These are phyloP conservation scores for Wickerhamiella hasegawae DNA, from an alignment of 805 yeast genomes.

Conservation along the genomic window DNA sequence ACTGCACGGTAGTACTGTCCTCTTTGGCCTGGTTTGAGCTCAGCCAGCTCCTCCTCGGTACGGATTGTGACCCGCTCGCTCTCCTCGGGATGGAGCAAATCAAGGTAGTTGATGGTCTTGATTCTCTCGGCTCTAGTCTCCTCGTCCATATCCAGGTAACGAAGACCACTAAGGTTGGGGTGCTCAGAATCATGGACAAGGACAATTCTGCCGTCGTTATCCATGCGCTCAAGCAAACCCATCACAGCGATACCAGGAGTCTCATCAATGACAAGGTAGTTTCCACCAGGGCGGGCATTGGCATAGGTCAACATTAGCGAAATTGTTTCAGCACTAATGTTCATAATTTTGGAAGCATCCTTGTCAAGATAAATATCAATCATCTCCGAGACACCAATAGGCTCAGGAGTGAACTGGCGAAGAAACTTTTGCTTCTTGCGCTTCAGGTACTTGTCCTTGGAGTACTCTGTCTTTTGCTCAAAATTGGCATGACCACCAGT, in stretches of 20 bases:
- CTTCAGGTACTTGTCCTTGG: slow-evolving; percentile 82
- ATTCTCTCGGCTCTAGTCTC: slow-evolving; percentile 38
- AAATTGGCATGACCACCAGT: slow-evolving; percentile 74
- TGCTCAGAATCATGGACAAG: slow-evolving; percentile 88
- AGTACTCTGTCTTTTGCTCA: slow-evolving; percentile 71
- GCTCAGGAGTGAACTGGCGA: slow-evolving; percentile 69
- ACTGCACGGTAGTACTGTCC: slow-evolving; percentile 52
- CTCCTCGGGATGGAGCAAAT: slow-evolving; percentile 64
- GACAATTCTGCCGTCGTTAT: slow-evolving; percentile 49
- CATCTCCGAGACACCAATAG: slow-evolving; percentile 52
- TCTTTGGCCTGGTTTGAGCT: slow-evolving; percentile 41
- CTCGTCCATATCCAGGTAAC: slow-evolving; percentile 42
- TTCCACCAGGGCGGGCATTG: slow-evolving; percentile 79
- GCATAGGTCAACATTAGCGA: slow-evolving; percentile 66
- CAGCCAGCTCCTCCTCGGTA: slow-evolving; percentile 36
- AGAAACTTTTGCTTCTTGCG: slow-evolving; percentile 86
- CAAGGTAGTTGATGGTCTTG: slow-evolving; percentile 58
- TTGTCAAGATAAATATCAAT: slow-evolving; percentile 63
- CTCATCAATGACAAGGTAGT: slow-evolving; percentile 76
- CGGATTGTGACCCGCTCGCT: slow-evolving; percentile 29
- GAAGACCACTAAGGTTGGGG: slow-evolving; percentile 58
- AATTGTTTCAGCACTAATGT: slow-evolving; percentile 70
- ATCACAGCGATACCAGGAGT: slow-evolving; percentile 84
- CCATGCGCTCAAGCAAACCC: slow-evolving; percentile 82
- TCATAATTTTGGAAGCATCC: slow-evolving; percentile 55